Conservation (phyloP, 2,329 filamentous ascomycete genomes). For the Paraconiothyrium brasiliense region DNA sequence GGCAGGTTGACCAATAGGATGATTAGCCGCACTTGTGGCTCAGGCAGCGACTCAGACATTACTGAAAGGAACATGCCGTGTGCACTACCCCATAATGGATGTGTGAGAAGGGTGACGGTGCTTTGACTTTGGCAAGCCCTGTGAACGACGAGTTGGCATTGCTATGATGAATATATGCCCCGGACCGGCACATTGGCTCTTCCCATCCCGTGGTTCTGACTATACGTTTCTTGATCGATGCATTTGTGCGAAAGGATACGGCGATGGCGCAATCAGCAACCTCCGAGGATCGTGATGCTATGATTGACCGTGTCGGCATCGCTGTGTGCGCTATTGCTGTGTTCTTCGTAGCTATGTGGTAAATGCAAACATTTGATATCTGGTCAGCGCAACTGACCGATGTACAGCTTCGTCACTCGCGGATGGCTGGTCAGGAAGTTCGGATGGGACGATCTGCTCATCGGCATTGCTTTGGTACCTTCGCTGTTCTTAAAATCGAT, state of each 20-base stretch:
- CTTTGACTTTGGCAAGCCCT: not conserved
- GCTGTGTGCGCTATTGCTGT: constrained; percentile 33
- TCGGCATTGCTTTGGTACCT: constrained; percentile 32
- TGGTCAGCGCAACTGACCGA: constrained; percentile 15
- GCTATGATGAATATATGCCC: not conserved
- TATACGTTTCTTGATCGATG: constrained; percentile 1
- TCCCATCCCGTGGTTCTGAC: not conserved
- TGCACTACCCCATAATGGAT: not conserved
- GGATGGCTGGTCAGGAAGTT: constrained; percentile 37
- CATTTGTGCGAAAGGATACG: not conserved
- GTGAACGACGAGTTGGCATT: not conserved
- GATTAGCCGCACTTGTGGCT: not conserved
- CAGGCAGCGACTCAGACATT: not conserved
- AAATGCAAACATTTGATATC: constrained; percentile 7
- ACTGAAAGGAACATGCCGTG: constrained; percentile 3
- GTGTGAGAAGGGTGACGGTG: not conserved
- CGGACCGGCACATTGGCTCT: constrained; percentile 1
- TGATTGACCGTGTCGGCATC: constrained; percentile 36
- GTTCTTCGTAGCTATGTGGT: constrained; percentile 36
- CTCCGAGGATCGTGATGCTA: constrained; percentile 31
- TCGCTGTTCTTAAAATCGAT: not conserved
- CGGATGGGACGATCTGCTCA: constrained; percentile 39
- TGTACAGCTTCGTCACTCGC: constrained; percentile 34
- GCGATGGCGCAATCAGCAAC: constrained; percentile 8
- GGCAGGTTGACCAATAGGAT: not conserved